Evolutionary conservation across 2,329 filamentous ascomycete species (phyloP).

Genomic region (Akanthomyces muscarius): DNA sequence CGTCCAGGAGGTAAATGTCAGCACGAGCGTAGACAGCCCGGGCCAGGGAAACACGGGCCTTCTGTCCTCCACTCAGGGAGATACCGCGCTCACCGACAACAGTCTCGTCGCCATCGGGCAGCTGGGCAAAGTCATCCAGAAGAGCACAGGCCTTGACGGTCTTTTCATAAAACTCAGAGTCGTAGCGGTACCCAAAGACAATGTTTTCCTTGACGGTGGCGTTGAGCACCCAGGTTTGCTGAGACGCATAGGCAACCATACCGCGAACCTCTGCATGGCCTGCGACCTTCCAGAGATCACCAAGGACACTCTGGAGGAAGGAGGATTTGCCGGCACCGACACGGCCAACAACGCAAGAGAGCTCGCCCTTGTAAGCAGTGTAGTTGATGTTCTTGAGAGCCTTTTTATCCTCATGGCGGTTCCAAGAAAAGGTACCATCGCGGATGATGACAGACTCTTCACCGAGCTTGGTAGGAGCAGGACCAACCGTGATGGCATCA

Average conservation of each 20-base stretch:
- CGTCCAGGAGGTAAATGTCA: constrained; percentile 93
- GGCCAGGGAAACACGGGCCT: constrained; percentile 86
- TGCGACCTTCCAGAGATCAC: constrained; percentile 85
- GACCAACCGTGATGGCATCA: constrained; percentile 70
- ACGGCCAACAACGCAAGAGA: constrained; percentile 87
- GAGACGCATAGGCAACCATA: constrained; percentile 83
- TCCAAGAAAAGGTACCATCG: constrained; percentile 91
- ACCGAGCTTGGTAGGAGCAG: constrained; percentile 68
- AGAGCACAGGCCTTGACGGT: constrained; percentile 90
- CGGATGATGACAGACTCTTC: constrained; percentile 82
- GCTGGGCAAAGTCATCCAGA: constrained; percentile 80
- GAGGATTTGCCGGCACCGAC: constrained; percentile 97
- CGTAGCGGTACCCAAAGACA: constrained; percentile 90
- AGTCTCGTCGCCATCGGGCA: constrained; percentile 94
- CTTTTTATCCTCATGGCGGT: constrained; percentile 69
- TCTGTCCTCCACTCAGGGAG: constrained; percentile 92
- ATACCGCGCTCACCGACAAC: constrained; percentile 96
- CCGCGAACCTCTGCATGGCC: constrained; percentile 82
- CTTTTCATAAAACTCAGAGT: constrained; percentile 89
- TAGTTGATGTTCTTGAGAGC: constrained; percentile 82
- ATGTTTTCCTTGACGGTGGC: constrained; percentile 97
- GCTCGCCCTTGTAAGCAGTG: constrained; percentile 83
- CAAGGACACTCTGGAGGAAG: constrained; percentile 79
- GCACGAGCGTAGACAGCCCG: constrained; percentile 93
- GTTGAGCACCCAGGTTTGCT: constrained; percentile 96